phyloP scores from a whole-genome alignment of 2,329 filamentous ascomycete genomes.

The Delphinella strobiligena region DNA sequence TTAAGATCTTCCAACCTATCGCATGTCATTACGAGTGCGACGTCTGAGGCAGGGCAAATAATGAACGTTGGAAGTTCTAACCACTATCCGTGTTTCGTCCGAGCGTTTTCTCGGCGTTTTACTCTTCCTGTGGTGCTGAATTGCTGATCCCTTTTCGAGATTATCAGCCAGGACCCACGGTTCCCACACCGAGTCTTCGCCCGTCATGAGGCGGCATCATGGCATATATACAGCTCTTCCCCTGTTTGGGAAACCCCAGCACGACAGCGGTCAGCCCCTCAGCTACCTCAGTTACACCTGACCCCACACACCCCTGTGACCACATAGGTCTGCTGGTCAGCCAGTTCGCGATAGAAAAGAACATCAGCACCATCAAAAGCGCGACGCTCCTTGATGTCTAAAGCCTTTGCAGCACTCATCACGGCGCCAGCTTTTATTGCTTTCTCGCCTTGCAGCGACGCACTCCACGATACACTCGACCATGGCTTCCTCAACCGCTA shows the following conservation, averaged over 20 bases:
- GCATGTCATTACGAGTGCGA: neutral
- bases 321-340: neutral
- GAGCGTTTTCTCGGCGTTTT: no score
- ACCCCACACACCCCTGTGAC: neutral
- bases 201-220: neutral
- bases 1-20: no score
- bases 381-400: neutral
- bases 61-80: neutral
- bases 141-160: neutral
- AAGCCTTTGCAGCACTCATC: neutral
- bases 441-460: conserved; percentile 3
- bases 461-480: conserved; percentile 11
- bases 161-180: neutral
- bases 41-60: neutral
- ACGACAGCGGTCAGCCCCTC: neutral
- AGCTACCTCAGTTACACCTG: neutral
- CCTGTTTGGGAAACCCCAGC: neutral
- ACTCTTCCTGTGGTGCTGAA: no score
- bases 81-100: neutral
- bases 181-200: neutral
- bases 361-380: neutral
- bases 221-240: neutral
- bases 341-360: neutral
- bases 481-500: conserved; percentile 10
- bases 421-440: neutral